Evolutionary conservation across 2,329 filamentous ascomycete species (phyloP).

Genomic region (Pleurostoma richardsiae): DNA sequence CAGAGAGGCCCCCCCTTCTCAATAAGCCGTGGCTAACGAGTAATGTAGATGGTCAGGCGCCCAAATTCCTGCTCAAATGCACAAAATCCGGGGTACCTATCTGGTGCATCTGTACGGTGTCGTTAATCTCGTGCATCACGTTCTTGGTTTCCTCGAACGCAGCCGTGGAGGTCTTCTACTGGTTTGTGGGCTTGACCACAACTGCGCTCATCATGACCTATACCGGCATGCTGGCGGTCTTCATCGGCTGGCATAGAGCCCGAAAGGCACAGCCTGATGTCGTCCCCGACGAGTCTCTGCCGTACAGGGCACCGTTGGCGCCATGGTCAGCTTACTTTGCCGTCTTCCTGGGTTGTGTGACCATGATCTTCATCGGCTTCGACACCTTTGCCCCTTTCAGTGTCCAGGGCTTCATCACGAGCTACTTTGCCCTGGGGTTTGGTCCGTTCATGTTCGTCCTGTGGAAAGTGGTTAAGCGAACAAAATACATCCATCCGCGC

Average conservation of each 20-base stretch:
- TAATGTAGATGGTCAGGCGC: constrained; percentile 34
- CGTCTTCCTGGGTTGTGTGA: constrained; percentile 35
- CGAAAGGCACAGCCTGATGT: constrained; percentile 38
- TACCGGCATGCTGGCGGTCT: constrained; percentile 34
- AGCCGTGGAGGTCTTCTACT: constrained; percentile 25
- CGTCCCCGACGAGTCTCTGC: constrained; percentile 37
- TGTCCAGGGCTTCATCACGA: constrained; percentile 31
- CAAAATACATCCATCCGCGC: constrained; percentile 39
- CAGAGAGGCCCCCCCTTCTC: background rate
- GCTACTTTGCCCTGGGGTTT: constrained; percentile 35
- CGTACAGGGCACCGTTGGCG: constrained; percentile 43
- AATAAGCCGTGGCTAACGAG: background rate
- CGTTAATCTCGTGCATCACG: constrained; percentile 21
- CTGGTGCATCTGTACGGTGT: constrained; percentile 18
- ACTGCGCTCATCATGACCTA: constrained; percentile 33
- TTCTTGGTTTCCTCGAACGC: constrained; percentile 24
- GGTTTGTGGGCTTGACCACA: constrained; percentile 21
- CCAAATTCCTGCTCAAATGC: constrained; percentile 28
- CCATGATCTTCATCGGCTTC: constrained; percentile 49
- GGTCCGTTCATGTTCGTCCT: constrained; percentile 44
- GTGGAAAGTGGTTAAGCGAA: constrained; percentile 55
- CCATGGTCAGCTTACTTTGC: constrained; percentile 43
- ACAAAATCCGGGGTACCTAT: constrained; percentile 35
- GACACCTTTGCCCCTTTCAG: constrained; percentile 43
- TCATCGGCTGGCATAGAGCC: constrained; percentile 41